Percentiles rank a stretch among this genome's conserved stretches.
These are phyloP conservation scores for Gnaphalium uliginosum DNA, from an alignment of 129 eudicot species.

Conservation along the genomic window DNA sequence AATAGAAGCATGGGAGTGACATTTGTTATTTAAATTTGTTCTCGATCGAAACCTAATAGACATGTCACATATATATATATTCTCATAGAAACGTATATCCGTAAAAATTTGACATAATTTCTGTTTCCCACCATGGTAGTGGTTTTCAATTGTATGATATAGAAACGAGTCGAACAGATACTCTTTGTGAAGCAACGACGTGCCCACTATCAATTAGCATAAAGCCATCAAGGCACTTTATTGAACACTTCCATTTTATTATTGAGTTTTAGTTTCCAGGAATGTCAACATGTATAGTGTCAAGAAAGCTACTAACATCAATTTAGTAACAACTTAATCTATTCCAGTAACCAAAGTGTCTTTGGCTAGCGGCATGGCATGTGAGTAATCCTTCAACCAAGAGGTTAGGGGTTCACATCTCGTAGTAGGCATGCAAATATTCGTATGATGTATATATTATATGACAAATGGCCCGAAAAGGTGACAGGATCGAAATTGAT, in stretches of 20 bases:
- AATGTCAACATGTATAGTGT: conserved; percentile 25
- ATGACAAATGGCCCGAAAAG: no score
- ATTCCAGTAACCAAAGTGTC: no score
- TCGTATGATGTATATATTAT: no score
- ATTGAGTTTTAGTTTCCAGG: not conserved
- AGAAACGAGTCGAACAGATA: conserved; percentile 31
- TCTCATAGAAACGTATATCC: conserved; percentile 11
- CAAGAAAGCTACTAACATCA: no score
- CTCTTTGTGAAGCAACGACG: conserved; percentile 21
- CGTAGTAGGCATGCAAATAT: no score
- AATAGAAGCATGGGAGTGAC: no score
- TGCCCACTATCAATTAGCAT: conserved; percentile 29
- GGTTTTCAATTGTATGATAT: conserved; percentile 20
- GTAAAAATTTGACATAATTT: conserved; percentile 1
- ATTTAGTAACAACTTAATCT: no score
- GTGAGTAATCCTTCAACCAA: no score
- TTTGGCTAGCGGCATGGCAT: no score
- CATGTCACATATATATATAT: not conserved
- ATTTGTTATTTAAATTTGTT: not conserved
- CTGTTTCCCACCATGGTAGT: conserved; percentile 31
- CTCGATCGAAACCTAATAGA: no score
- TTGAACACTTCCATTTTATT: conserved; percentile 1
- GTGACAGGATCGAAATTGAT: no score
- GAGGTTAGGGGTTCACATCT: no score
- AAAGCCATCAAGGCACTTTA: conserved; percentile 19